These are phyloP conservation scores for Juglanconis oblonga DNA, from an alignment of 2,329 filamentous ascomycete genomes.

Conservation along the genomic window DNA sequence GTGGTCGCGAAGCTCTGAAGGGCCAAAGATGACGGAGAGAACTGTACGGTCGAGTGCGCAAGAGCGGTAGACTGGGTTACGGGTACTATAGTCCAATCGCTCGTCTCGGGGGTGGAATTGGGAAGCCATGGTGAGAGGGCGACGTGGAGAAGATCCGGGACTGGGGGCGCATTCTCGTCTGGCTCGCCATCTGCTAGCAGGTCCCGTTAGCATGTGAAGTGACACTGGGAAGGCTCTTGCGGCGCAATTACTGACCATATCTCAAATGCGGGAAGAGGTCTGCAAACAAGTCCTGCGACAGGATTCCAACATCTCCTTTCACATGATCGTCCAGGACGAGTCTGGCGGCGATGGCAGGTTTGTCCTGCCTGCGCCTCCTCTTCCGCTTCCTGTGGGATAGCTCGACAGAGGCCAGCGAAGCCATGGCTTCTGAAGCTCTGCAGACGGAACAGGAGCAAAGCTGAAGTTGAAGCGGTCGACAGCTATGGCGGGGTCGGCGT, in stretches of 20 bases:
- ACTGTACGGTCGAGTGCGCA: slow-evolving; percentile 74
- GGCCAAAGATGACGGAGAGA: slow-evolving; percentile 68
- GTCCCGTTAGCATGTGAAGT: slow-evolving; percentile 9
- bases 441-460: not conserved
- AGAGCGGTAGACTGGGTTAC: slow-evolving; percentile 63
- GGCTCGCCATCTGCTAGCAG: slow-evolving; percentile 2
- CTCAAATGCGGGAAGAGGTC: slow-evolving; percentile 71
- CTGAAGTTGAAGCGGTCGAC: not conserved
- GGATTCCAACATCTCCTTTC: slow-evolving; percentile 77
- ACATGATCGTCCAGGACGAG: slow-evolving; percentile 82
- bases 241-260: slow-evolving; percentile 42
- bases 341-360: slow-evolving; percentile 72
- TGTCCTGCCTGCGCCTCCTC: slow-evolving; percentile 61
- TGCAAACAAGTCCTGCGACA: slow-evolving; percentile 81
- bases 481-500: not conserved
- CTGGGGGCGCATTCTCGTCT: slow-evolving; percentile 7
- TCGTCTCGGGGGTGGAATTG: slow-evolving; percentile 53
- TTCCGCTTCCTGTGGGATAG: slow-evolving; percentile 37
- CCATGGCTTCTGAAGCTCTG: slow-evolving; percentile 17
- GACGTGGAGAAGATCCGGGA: slow-evolving; percentile 55
- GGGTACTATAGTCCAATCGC: slow-evolving; percentile 82
- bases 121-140: slow-evolving; percentile 74
- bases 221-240: not conserved
- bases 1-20: slow-evolving; percentile 77
- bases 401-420: slow-evolving; percentile 24